These are phyloP conservation scores for Coemansia sp. DNA, from an alignment of 192 early-diverging fungal species.

Conservation along the genomic window DNA sequence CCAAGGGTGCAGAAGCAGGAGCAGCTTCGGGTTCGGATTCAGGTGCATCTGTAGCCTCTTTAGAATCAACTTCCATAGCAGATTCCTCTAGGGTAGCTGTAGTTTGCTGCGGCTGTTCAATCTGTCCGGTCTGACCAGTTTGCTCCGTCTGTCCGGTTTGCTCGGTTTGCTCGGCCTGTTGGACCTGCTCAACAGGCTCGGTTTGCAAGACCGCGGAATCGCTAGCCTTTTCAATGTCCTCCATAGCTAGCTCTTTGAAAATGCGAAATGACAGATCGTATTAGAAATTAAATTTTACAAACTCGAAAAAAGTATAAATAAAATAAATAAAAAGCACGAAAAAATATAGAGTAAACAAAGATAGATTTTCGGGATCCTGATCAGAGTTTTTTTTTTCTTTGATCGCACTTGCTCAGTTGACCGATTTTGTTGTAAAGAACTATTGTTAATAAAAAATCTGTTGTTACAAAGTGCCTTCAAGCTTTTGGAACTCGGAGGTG, in stretches of 20 bases:
- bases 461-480: slow-evolving; percentile 14
- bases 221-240: neutral
- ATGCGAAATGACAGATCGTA: too few relatives aligned
- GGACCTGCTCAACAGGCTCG: neutral
- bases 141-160: too few relatives aligned
- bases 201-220: neutral
- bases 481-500: slow-evolving; percentile 30
- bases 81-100: neutral
- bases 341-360: too few relatives aligned
- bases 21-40: neutral
- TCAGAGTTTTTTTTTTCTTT: neutral
- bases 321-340: too few relatives aligned
- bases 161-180: too few relatives aligned
- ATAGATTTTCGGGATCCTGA: too few relatives aligned
- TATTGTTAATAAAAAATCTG: neutral
- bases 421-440: too few relatives aligned
- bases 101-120: too few relatives aligned
- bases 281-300: too few relatives aligned
- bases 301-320: too few relatives aligned
- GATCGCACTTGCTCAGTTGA: too few relatives aligned
- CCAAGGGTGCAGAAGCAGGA: neutral
- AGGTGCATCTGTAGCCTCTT: neutral
- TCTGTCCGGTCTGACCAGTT: too few relatives aligned
- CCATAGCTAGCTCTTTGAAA: neutral
- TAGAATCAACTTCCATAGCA: neutral